Base-by-base conservation (phyloP, 768 basidiomycete genomes). In the Boletus fagicola region DNA sequence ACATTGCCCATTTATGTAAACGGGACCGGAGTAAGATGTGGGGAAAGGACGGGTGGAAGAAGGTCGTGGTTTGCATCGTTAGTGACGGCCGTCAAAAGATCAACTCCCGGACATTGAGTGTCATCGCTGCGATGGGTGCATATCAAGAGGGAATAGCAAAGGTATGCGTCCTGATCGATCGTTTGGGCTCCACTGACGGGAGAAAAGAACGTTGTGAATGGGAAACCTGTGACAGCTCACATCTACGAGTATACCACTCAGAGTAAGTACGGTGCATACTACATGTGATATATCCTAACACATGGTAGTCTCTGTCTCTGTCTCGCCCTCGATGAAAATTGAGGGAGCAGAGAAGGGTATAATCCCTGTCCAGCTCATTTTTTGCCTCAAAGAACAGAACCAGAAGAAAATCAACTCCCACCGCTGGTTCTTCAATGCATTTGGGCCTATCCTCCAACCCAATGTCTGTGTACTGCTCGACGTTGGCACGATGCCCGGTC, bases 1-100 rank as follows among this genome's bases (percentile, higher is more conserved):
- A 98, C 64, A 80, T 98, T 44, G 87, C 86, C 5, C 92, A 96
- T 72, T 72, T 98, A 58, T 93, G 91, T 68, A 90, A 87, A 62
- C 79, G 95, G 22, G 88, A 90, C 45, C 78, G 91, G 48, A 90
- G 87, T 64, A 94, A 92, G 79, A 97, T 91, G 5, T 98, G 96
- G 96, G 95, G 94, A 1, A 89, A 90, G 70, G 94, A 97, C 0
- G 94, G 94, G 1, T 98, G 96, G 96, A 95, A 98, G 79, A 98
- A 97, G 80, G 92, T 96, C 35, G 94, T 95, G 9, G 88, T 96
- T 11, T 94, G 91, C 66, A 86, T 95, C 63, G 93, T 96, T 9
- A 90, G 88, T 42, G 92, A 95, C 71, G 94, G 92, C 1, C 81
- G 93, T 31, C 68, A 75, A 61, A 93, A 94, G 80, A 90, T 96